Evolutionary conservation across 2,329 filamentous ascomycete genomes (phyloP).

Genomic region (Paecilomyces sp.): DNA sequence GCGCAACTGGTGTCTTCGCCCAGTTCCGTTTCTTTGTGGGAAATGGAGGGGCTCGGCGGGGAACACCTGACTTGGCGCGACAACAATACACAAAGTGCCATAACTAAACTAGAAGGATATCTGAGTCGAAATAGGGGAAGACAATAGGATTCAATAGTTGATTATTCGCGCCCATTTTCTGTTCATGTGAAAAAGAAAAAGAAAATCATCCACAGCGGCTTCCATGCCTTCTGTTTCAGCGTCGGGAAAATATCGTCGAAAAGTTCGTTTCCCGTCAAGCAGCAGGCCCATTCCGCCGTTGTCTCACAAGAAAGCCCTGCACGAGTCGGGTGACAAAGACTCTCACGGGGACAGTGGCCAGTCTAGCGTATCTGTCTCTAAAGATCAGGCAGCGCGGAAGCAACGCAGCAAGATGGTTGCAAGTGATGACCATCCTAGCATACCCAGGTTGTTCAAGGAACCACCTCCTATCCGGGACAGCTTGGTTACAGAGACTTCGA

Average conservation of each 20-base stretch:
- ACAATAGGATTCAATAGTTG: neutral
- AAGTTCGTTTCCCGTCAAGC: constrained; percentile 30
- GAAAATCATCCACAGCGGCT: neutral
- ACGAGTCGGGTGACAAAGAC: neutral
- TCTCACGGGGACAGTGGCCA: constrained; percentile 9
- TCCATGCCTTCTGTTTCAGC: constrained; percentile 27
- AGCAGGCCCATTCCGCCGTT: constrained; percentile 13
- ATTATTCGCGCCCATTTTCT: neutral
- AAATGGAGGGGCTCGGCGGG: neutral
- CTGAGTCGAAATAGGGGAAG: neutral
- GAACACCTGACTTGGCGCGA: neutral
- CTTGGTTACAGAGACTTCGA: constrained; percentile 61
- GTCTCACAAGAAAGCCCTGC: constrained; percentile 9
- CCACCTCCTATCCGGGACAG: constrained; percentile 58
- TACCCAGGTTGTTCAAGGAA: constrained; percentile 34
- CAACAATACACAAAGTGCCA: neutral
- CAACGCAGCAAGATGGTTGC: constrained; percentile 15
- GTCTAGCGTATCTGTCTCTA: constrained; percentile 6
- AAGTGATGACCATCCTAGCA: constrained; percentile 16
- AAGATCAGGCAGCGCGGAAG: constrained; percentile 4
- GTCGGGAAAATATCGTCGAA: constrained; percentile 28
- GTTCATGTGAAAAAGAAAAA: neutral
- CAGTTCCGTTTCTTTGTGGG: neutral
- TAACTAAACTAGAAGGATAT: neutral
- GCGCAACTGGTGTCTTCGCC: neutral